A percentile compares a stretch with the other conserved stretches of the same genome.
These are phyloP conservation scores for Eucalyptus coolabah DNA, from an alignment of 345 rosid genomes.

Conservation along the genomic window DNA sequence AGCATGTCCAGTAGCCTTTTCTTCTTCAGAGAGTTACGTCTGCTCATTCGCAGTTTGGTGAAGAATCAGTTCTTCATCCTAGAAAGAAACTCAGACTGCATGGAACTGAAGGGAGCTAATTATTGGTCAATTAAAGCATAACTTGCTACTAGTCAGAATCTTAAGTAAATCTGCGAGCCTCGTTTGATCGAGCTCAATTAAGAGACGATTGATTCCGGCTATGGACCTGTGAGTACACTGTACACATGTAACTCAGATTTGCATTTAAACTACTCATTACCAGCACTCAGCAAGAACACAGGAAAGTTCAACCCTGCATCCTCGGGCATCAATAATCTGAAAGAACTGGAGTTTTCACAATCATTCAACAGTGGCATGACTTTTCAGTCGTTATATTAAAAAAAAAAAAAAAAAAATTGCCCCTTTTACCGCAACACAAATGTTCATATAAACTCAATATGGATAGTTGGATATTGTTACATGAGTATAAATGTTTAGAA, in stretches of 20 bases:
- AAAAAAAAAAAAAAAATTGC: neutral
- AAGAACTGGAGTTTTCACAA: neutral
- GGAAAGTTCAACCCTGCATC: neutral
- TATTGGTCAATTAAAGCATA: neutral
- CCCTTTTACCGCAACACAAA: neutral
- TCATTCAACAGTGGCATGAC: neutral
- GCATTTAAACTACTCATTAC: neutral
- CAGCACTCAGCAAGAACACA: neutral
- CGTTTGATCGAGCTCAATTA: neutral
- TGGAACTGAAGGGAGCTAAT: neutral
- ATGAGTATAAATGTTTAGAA: neutral
- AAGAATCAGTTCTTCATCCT: neutral
- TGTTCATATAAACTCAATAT: neutral
- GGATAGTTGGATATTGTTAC: neutral
- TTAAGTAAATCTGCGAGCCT: neutral
- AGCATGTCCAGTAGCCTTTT: neutral
- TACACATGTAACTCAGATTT: neutral
- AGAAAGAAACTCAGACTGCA: neutral
- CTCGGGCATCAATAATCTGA: neutral
- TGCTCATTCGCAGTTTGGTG: neutral
- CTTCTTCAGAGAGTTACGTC: neutral
- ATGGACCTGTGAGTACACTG: neutral
- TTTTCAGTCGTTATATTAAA: neutral
- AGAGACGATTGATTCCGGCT: neutral
- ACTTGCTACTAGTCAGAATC: neutral